A percentile compares a stretch with the other conserved stretches of the same genome.
These are phyloP conservation scores for Thermomucor indicae-seudaticae DNA, from an alignment of 371 early-diverging fungal species.

Conservation along the genomic window DNA sequence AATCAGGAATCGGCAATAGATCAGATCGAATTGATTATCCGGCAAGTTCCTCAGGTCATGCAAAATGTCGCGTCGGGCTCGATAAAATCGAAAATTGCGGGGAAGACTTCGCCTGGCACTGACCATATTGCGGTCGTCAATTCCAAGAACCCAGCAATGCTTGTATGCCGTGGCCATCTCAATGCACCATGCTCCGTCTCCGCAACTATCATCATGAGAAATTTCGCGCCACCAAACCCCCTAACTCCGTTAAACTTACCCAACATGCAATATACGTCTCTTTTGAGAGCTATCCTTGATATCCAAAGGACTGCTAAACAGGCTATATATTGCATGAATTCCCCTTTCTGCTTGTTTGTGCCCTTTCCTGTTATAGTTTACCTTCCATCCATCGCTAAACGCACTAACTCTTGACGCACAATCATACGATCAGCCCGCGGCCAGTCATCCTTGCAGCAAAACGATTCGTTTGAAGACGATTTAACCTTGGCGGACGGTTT, in stretches of 20 bases:
- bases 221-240: no score
- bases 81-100: slow-evolving; percentile 21
- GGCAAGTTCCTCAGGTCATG: slow-evolving; percentile 13
- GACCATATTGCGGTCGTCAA: slow-evolving; percentile 23
- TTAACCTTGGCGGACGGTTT: no score
- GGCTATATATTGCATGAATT: neutral
- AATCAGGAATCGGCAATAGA: slow-evolving; percentile 29
- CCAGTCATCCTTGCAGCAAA: slow-evolving; percentile 11
- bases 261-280: slow-evolving; percentile 10
- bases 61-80: no score
- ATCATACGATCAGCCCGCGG: slow-evolving; percentile 16
- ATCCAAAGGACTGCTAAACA: slow-evolving; percentile 12
- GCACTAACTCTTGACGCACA: slow-evolving; percentile 18
- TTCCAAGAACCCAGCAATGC: slow-evolving; percentile 19
- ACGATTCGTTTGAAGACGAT: no score
- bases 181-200: slow-evolving; percentile 37
- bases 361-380: neutral
- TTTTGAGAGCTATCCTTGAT: slow-evolving; percentile 4
- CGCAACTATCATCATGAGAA: no score
- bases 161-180: slow-evolving; percentile 24
- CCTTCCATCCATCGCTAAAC: slow-evolving; percentile 18
- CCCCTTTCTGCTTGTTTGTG: neutral
- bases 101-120: slow-evolving; percentile 17
- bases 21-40: slow-evolving; percentile 13
- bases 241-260: slow-evolving; percentile 10